Evolutionary conservation across 2,329 filamentous ascomycete species (phyloP), one percentile per base, ranked within the genome.

Genomic region (Exophiala bonariae): DNA sequence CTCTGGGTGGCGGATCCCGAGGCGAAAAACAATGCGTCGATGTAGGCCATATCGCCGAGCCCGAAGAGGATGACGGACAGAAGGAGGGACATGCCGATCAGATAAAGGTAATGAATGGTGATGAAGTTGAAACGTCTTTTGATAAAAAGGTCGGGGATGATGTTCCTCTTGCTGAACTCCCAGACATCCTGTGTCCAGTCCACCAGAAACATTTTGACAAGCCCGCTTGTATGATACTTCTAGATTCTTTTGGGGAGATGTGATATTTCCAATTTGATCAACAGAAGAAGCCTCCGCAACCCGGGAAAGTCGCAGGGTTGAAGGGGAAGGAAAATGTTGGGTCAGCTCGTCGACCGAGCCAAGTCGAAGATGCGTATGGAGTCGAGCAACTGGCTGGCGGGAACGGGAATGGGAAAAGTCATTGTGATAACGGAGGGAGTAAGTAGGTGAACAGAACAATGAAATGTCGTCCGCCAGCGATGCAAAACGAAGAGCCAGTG

Each of bases 21-120:
- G n/a, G 86, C 81, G 59, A 96, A 89, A 75, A 95, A 89, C 13
- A 99, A 78, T 2, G 90, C 85, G 73, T 99, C 91, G 59, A 93
- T 87, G 62, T 95, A 99, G 2, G 67, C 54, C 49, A 96, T 66
- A 13, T 81, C 70, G 19, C 81, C 80, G 3, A 72, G 73, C 14
- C 78, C 80, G 59, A 82, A 96, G 14, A 99, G 67, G 41, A 95
- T 75, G 55, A 96, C 72, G 0, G 91, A 96, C 13, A 82, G 83
- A 37, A 91, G 41, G 2, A 99, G 73, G 3, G 80, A 76, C 66
- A 87, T 81, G 50, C 79, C 74, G 47, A 96, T 78, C 54, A 99
- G 85, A 72, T 89, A 96, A 47, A 86, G 77, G 65, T 97, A 74
- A 44, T 75, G 72, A 8, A 74, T 51, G 19, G 70, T 61, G 31